Percentiles rank a stretch among this genome's conserved stretches.
These are phyloP conservation scores for Pythium periplocum DNA, from an alignment of 352 stramenopile species.

Conservation along the genomic window DNA sequence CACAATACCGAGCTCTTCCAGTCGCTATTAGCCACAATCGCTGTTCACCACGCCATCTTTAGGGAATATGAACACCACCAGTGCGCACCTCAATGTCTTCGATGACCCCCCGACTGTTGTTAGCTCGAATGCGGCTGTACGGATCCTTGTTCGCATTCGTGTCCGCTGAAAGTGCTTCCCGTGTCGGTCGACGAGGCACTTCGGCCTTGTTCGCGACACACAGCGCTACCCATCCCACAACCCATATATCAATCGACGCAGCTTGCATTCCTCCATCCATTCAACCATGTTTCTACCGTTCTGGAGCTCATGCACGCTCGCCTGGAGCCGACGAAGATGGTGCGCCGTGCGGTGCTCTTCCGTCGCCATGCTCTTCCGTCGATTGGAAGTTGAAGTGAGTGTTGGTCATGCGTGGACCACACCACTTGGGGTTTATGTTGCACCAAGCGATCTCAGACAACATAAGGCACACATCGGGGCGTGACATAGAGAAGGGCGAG, in stretches of 20 bases:
- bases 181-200: constrained; percentile 7
- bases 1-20: constrained; percentile 26
- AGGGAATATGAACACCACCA: not conserved
- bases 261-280: too few relatives aligned
- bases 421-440: too few relatives aligned
- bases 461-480: too few relatives aligned
- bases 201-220: constrained; percentile 15
- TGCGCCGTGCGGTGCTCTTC: constrained; percentile 15
- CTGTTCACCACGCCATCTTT: not conserved
- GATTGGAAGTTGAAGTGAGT: too few relatives aligned
- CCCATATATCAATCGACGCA: not conserved
- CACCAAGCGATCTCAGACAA: too few relatives aligned
- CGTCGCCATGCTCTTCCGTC: not conserved
- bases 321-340: constrained; percentile 28
- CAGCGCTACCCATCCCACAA: constrained; percentile 15
- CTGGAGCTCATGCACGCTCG: constrained; percentile 32
- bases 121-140: constrained; percentile 34
- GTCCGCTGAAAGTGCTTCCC: constrained; percentile 5
- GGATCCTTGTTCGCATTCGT: constrained; percentile 18
- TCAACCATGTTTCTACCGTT: constrained; percentile 15
- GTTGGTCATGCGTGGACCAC: too few relatives aligned
- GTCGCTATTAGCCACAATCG: constrained; percentile 12
- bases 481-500: too few relatives aligned
- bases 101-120: constrained; percentile 41
- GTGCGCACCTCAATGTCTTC: constrained; percentile 28